Conservation (phyloP, 345 rosid genomes). For the Carallia brachiata region DNA sequence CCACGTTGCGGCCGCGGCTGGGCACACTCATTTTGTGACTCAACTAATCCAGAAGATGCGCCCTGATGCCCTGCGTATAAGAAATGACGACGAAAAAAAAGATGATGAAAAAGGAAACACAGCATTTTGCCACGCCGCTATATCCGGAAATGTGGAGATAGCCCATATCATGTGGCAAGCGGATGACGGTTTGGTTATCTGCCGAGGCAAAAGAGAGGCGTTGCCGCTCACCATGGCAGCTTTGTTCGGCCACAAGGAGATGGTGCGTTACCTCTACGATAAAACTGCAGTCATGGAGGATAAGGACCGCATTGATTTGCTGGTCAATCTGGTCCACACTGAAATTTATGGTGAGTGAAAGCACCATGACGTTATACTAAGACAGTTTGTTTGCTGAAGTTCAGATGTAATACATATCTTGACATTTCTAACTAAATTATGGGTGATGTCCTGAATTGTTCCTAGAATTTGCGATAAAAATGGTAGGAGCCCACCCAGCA, state of each 20-base stretch:
- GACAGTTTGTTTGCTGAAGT: too few relatives aligned
- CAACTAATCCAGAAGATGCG: slow-evolving; percentile 20
- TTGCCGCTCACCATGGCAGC: slow-evolving; percentile 19
- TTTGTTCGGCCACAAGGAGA: slow-evolving; percentile 12
- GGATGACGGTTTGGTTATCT: not conserved
- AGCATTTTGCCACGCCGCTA: slow-evolving; percentile 25
- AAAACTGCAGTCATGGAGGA: not conserved
- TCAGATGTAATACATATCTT: not conserved
- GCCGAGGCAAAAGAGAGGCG: slow-evolving; percentile 11
- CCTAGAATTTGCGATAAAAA: slow-evolving; percentile 11
- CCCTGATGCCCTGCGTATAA: not conserved
- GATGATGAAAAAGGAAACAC: slow-evolving; percentile 10
- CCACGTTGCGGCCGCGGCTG: slow-evolving; percentile 26
- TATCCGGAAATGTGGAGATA: slow-evolving; percentile 17
- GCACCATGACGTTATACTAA: not conserved
- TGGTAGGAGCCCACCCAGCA: slow-evolving; percentile 11
- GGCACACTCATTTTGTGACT: slow-evolving; percentile 19
- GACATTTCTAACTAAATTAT: not conserved
- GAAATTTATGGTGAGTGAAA: not conserved
- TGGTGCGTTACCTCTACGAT: slow-evolving; percentile 18
- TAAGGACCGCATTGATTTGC: slow-evolving; percentile 9
- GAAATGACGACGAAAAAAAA: too few relatives aligned
- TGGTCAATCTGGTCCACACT: slow-evolving; percentile 4
- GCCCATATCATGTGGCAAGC: slow-evolving; percentile 11
- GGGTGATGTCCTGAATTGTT: not conserved